Conservation (phyloP, 331 rosid genomes). For the Telfairia occidentalis region DNA sequence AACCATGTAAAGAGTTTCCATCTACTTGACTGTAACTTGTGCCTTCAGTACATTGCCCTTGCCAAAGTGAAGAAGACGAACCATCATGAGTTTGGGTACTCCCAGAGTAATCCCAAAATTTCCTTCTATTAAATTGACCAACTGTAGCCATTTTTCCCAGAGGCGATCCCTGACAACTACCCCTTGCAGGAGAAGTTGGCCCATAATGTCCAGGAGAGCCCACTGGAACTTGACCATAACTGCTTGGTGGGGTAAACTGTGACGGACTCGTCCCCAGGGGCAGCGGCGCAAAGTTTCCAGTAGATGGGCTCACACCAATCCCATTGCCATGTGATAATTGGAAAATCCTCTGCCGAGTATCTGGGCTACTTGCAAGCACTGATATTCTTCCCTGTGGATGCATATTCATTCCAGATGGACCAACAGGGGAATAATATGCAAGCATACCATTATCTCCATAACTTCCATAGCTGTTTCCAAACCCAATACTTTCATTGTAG, state of each 20-base stretch:
- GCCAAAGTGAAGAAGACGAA: constrained; percentile 62
- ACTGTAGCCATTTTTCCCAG: constrained; percentile 76
- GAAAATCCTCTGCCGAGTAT: constrained; percentile 69
- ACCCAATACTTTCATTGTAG: constrained; percentile 69
- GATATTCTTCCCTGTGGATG: constrained; percentile 58
- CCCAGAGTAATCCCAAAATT: constrained; percentile 76
- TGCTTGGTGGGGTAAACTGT: constrained; percentile 87
- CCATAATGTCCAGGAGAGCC: constrained; percentile 88
- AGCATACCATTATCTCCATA: constrained; percentile 75
- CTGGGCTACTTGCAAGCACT: constrained; percentile 91
- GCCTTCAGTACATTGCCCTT: constrained; percentile 55
- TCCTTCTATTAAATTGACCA: constrained; percentile 80
- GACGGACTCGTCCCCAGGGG: constrained; percentile 99
- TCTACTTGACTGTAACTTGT: constrained; percentile 42
- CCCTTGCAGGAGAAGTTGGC: constrained; percentile 96
- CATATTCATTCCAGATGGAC: constrained; percentile 81
- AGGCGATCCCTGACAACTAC: constrained; percentile 88
- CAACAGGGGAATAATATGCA: constrained; percentile 85
- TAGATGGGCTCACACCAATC: constrained; percentile 78
- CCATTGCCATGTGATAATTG: constrained; percentile 72
- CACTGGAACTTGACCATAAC: constrained; percentile 64
- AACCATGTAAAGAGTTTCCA: constrained; percentile 56
- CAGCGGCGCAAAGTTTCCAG: constrained; percentile 79
- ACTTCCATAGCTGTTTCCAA: constrained; percentile 95
- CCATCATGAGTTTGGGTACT: constrained; percentile 67